Evolutionary conservation across 179 eudicot species (phyloP), one percentile per base, ranked within the genome.

Genomic region (Spinacia oleracea): DNA sequence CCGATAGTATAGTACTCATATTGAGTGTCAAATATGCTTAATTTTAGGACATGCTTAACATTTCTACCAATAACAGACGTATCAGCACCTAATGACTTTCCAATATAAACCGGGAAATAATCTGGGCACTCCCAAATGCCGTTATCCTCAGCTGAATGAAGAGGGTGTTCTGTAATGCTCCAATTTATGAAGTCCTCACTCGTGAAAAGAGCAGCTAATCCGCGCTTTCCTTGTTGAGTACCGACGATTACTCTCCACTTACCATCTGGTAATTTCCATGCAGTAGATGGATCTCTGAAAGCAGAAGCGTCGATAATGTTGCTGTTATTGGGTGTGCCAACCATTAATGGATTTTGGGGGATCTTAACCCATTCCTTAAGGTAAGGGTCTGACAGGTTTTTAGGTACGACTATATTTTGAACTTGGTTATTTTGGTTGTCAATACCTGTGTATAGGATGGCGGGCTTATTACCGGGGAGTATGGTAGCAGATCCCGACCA

Each of bases 101-200:
- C 64, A 5, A 35, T 60, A 34, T 82, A 75, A 8, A 93, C 96
- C 0, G 93, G 94, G 32, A 76, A 93, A 31, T 91, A 91, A 76
- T 93, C 97, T 11, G 97, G 97, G 23, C 97, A 93, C 75, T 93
- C 97, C 96, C 91, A 91, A 75, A 87, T 80, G 0, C 94, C 92
- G 1, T 84, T 89, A 0, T 81, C 79, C 9, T 80, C 72, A 6
- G 77, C 56, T 0, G 81, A 83, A 79, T 91, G 89, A 7, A 91
- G 77, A 5, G 97, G 94, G 11, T 83, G 83, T n/a, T 86, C 68
- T 8, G 77, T 79, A 34, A 69, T 46, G 4, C n/a, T 70, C 97
- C 94, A 93, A 0, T 71, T 77, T 3, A 78, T 21, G 34, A 93
- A 93, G 79, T 91, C 90, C 40, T 73, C 63, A 38, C 92, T 90